These are phyloP conservation scores for Flaveria bidentis DNA, from an alignment of 129 eudicot genomes.

Conservation along the genomic window DNA sequence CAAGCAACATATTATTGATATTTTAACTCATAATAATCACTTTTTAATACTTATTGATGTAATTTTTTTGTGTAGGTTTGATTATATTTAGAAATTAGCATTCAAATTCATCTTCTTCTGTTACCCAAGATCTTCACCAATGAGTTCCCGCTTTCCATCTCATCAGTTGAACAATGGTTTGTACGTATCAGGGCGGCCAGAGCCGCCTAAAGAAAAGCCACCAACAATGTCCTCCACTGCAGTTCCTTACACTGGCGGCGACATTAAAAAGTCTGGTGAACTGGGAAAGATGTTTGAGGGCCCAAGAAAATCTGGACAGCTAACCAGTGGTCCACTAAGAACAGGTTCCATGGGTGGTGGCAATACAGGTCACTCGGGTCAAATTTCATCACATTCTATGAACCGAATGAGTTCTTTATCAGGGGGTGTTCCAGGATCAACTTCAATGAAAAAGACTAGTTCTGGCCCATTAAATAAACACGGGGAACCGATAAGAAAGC, in stretches of 20 bases:
- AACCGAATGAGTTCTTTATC: conserved; percentile 42
- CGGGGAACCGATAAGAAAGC: conserved; percentile 78
- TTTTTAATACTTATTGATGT: too few species aligned
- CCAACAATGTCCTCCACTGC: conserved; percentile 89
- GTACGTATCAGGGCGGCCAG: conserved; percentile 83
- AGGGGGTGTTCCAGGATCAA: conserved; percentile 45
- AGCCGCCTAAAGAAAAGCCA: conserved; percentile 80
- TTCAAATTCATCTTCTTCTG: too few species aligned
- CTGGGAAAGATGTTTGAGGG: conserved; percentile 85
- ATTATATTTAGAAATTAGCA: too few species aligned
- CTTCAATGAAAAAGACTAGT: conserved; percentile 63
- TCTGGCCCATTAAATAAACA: conserved; percentile 87
- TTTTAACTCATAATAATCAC: not conserved
- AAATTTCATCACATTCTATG: conserved; percentile 44
- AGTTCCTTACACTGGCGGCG: conserved; percentile 82
- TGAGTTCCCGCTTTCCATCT: conserved; percentile 82
- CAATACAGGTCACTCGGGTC: conserved; percentile 50
- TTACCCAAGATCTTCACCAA: conserved; percentile 24
- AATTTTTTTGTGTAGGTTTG: too few species aligned
- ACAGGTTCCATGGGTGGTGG: conserved; percentile 75
- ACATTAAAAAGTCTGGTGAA: conserved; percentile 78
- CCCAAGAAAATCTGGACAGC: conserved; percentile 81
- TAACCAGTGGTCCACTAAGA: conserved; percentile 60
- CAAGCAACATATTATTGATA: not conserved
- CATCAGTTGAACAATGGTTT: conserved; percentile 79